phyloP scores from a whole-genome alignment of 768 basidiomycete species.

The Astraeus odoratus region DNA sequence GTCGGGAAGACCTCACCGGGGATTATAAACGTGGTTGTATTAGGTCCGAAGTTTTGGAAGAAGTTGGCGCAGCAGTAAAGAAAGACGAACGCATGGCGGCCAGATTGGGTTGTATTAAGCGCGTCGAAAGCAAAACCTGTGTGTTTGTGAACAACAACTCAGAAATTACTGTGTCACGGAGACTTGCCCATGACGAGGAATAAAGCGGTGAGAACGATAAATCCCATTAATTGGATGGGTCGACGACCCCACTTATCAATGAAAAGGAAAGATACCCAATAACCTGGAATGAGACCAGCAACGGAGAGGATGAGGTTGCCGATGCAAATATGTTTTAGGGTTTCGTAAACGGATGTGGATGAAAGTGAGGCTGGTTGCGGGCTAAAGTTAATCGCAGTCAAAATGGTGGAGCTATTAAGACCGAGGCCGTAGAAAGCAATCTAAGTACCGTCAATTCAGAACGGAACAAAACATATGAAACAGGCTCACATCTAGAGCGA shows the following conservation, averaged over 20 bases:
- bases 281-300: conserved; percentile 80
- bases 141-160: not conserved
- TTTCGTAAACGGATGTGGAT: conserved; percentile 41
- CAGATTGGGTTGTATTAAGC: conserved; percentile 36
- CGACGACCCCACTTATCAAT: conserved; percentile 80
- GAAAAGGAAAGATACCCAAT: conserved; percentile 48
- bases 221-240: conserved; percentile 77
- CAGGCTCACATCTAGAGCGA: conserved; percentile 65
- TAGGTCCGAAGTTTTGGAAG: conserved; percentile 87
- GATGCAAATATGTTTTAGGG: conserved; percentile 56
- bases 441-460: conserved; percentile 26
- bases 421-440: conserved; percentile 88
- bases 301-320: conserved; percentile 73
- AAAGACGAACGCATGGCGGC: conserved; percentile 63
- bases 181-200: conserved; percentile 64
- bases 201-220: conserved; percentile 54
- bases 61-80: conserved; percentile 84
- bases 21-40: conserved; percentile 72
- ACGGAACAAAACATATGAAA: not conserved
- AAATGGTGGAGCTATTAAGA: conserved; percentile 73
- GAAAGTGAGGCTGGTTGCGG: conserved; percentile 25
- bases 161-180: not conserved
- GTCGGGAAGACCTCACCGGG: conserved; percentile 86
- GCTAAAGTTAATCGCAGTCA: conserved; percentile 57
- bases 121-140: conserved; percentile 63